Evolutionary conservation across 345 rosid species (phyloP).

Genomic region (Rhizophora apiculata): DNA sequence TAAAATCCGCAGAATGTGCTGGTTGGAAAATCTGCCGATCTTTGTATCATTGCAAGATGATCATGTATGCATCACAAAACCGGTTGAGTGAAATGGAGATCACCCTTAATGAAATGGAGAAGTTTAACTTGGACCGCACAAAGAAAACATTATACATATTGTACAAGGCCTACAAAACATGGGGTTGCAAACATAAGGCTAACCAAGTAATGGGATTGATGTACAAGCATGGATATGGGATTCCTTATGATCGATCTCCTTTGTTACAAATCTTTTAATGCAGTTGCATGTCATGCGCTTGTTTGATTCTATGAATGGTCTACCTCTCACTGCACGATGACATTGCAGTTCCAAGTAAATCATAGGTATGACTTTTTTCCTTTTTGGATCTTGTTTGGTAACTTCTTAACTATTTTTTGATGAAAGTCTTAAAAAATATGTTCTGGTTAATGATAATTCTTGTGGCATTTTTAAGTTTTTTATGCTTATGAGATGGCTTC

Average conservation of each 20-base stretch:
- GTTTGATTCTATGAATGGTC: conserved; percentile 16
- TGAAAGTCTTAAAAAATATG: too few species aligned
- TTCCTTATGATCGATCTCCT: conserved; percentile 25
- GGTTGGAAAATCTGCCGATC: conserved; percentile 76
- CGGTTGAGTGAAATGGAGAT: conserved; percentile 74
- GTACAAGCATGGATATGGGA: conserved; percentile 61
- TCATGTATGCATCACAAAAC: conserved; percentile 57
- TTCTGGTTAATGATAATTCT: too few species aligned
- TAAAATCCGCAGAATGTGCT: conserved; percentile 64
- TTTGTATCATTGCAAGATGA: conserved; percentile 68
- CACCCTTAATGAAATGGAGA: conserved; percentile 66
- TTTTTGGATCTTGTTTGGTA: not conserved
- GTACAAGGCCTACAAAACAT: conserved; percentile 45
- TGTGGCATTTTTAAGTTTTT: too few species aligned
- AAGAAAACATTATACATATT: conserved; percentile 60
- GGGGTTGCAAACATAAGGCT: conserved; percentile 43
- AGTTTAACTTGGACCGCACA: conserved; percentile 34
- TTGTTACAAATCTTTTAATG: conserved; percentile 14
- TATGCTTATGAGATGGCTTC: too few species aligned
- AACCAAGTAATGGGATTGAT: conserved; percentile 61
- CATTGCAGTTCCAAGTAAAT: conserved; percentile 13
- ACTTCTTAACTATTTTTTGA: too few species aligned
- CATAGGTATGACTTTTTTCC: conserved; percentile 23
- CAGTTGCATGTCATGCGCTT: conserved; percentile 21
- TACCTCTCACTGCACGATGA: conserved; percentile 16